phyloP scores from a whole-genome alignment of 345 rosid genomes.

The Gossypium longicalyx region DNA sequence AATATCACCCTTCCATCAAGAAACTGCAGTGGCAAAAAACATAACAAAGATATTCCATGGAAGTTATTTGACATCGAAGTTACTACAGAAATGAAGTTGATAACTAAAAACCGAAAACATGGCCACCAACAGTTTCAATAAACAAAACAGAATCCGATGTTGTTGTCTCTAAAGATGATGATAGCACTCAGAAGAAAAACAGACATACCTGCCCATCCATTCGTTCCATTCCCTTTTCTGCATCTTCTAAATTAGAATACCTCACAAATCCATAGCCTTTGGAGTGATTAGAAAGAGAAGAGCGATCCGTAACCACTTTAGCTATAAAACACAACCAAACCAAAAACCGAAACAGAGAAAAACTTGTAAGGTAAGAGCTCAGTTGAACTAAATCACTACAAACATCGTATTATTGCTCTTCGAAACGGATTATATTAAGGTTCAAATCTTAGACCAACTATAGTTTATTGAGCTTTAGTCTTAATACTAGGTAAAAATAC shows the following conservation, averaged over 20 bases:
- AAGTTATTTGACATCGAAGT: background rate
- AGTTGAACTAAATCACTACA: background rate
- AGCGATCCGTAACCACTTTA: background rate
- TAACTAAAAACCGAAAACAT: background rate
- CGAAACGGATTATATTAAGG: background rate
- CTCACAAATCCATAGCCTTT: slow-evolving; percentile 14
- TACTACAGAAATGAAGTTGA: background rate
- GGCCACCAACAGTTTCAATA: background rate
- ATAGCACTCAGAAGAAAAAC: background rate
- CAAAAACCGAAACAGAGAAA: background rate
- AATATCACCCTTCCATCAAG: slow-evolving; percentile 11
- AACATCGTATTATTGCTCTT: background rate
- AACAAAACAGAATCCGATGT: background rate
- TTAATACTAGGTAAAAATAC: background rate
- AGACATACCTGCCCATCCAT: background rate
- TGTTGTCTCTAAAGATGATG: background rate
- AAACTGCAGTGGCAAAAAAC: background rate
- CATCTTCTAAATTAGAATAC: slow-evolving; percentile 3
- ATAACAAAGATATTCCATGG: background rate
- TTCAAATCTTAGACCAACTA: background rate
- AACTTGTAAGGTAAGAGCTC: background rate
- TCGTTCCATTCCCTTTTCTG: background rate
- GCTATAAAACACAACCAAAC: background rate
- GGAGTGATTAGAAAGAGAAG: background rate
- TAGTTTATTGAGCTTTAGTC: background rate